phyloP scores from a whole-genome alignment of 1,139 yeast genomes.

The Yamadazyma dushanensis region DNA sequence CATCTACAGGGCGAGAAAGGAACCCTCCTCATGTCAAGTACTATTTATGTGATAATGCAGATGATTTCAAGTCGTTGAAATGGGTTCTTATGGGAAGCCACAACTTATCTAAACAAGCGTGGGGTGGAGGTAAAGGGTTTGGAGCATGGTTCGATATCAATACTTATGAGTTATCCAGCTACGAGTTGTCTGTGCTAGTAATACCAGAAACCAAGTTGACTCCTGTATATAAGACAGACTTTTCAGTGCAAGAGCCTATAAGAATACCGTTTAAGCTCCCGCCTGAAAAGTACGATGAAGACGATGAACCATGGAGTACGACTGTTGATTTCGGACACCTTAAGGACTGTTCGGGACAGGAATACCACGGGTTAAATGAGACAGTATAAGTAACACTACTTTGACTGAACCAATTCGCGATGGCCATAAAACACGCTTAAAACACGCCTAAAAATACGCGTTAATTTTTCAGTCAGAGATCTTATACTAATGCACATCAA shows the following conservation, averaged over 20 bases:
- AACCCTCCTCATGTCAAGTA: slow-evolving; percentile 44
- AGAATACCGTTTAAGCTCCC: slow-evolving; percentile 59
- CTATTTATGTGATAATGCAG: slow-evolving; percentile 45
- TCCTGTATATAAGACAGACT: slow-evolving; percentile 45
- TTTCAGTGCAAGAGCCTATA: slow-evolving; percentile 28
- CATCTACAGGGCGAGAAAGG: slow-evolving; percentile 27
- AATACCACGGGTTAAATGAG: slow-evolving; percentile 5
- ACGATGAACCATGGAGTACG: slow-evolving; percentile 54
- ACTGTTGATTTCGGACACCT: slow-evolving; percentile 9
- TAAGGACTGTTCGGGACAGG: slow-evolving; percentile 12
- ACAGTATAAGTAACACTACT: no score
- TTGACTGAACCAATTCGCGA: not conserved
- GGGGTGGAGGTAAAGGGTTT: slow-evolving; percentile 52
- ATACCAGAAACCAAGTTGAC: slow-evolving; percentile 22
- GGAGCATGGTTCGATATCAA: slow-evolving; percentile 16
- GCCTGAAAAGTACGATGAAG: slow-evolving; percentile 33
- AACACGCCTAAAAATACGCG: slow-evolving; percentile 7
- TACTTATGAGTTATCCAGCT: slow-evolving; percentile 36
- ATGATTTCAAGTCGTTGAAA: slow-evolving; percentile 48
- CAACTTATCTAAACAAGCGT: slow-evolving; percentile 65
- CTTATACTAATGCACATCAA: slow-evolving; percentile 37
- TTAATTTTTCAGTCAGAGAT: slow-evolving; percentile 1
- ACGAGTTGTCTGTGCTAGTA: slow-evolving; percentile 60
- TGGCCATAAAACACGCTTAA: not conserved
- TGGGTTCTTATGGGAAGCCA: slow-evolving; percentile 72